phyloP scores from a whole-genome alignment of 2,329 filamentous ascomycete species.

The Phialocephala sp. region DNA sequence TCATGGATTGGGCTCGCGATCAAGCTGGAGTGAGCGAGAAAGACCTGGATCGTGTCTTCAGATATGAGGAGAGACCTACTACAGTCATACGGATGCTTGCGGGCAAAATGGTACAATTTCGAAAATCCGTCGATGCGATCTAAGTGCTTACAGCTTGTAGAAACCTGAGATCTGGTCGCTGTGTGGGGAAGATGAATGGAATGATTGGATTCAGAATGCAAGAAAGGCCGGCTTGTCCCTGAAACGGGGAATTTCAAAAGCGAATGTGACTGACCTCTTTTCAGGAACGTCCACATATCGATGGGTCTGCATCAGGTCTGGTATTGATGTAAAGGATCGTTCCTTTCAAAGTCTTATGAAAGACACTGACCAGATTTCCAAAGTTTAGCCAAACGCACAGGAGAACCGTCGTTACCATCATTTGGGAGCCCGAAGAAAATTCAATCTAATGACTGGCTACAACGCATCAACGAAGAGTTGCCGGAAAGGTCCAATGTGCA shows the following conservation, averaged over 20 bases:
- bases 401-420: neutral
- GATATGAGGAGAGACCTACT: conserved; percentile 15
- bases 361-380: neutral
- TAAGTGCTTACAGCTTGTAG: neutral
- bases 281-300: neutral
- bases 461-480: neutral
- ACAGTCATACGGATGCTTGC: conserved; percentile 15
- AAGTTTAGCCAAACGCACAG: neutral
- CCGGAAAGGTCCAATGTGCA: neutral
- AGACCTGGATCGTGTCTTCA: conserved; percentile 20
- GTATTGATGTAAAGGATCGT: neutral
- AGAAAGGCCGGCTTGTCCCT: neutral
- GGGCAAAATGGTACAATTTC: conserved; percentile 6
- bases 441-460: neutral
- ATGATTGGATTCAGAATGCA: neutral
- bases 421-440: neutral
- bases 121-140: neutral
- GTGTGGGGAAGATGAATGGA: neutral
- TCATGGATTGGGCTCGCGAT: conserved; percentile 21
- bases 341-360: neutral
- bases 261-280: neutral
- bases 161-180: neutral
- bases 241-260: neutral
- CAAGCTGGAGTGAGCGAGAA: conserved; percentile 15
- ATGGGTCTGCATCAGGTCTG: neutral